These are phyloP conservation scores for Kwoniella botswanensis DNA, from an alignment of 768 basidiomycete species.

Conservation along the genomic window DNA sequence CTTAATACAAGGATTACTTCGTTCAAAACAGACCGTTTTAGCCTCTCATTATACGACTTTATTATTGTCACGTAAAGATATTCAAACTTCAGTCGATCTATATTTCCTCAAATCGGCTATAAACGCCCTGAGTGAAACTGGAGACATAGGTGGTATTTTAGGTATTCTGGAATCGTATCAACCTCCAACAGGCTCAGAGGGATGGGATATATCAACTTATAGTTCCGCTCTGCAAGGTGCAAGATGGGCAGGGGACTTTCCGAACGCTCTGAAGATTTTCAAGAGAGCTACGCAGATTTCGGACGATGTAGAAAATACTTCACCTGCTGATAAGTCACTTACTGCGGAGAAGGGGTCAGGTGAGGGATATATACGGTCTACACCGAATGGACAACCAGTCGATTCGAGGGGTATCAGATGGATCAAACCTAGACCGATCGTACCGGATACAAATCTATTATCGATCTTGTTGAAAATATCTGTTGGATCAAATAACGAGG, in stretches of 20 bases:
- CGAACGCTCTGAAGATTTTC: slow-evolving; percentile 30
- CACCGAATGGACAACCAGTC: slow-evolving; percentile 26
- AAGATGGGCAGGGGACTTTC: slow-evolving; percentile 45
- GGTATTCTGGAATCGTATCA: slow-evolving; percentile 38
- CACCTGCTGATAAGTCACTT: neutral
- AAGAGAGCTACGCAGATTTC: slow-evolving; percentile 36
- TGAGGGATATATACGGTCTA: slow-evolving; percentile 19
- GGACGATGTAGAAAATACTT: slow-evolving; percentile 15
- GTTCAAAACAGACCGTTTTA: slow-evolving; percentile 21
- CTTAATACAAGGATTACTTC: slow-evolving; percentile 32
- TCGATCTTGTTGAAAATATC: slow-evolving; percentile 11
- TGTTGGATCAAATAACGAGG: slow-evolving; percentile 14
- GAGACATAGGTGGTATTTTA: slow-evolving; percentile 34
- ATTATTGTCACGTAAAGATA: slow-evolving; percentile 26
- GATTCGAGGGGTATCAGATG: slow-evolving; percentile 29
- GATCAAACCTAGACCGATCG: slow-evolving; percentile 17
- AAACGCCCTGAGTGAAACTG: slow-evolving; percentile 29
- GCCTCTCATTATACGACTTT: slow-evolving; percentile 40
- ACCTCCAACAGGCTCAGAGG: slow-evolving; percentile 21
- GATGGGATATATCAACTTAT: slow-evolving; percentile 38
- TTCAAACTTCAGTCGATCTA: slow-evolving; percentile 24
- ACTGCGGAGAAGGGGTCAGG: neutral
- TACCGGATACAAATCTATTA: slow-evolving; percentile 23
- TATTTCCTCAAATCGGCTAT: slow-evolving; percentile 33
- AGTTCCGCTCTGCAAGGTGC: slow-evolving; percentile 38